Conservation (phyloP, 371 early-diverging fungal species). For the Actinomucor elegans region DNA sequence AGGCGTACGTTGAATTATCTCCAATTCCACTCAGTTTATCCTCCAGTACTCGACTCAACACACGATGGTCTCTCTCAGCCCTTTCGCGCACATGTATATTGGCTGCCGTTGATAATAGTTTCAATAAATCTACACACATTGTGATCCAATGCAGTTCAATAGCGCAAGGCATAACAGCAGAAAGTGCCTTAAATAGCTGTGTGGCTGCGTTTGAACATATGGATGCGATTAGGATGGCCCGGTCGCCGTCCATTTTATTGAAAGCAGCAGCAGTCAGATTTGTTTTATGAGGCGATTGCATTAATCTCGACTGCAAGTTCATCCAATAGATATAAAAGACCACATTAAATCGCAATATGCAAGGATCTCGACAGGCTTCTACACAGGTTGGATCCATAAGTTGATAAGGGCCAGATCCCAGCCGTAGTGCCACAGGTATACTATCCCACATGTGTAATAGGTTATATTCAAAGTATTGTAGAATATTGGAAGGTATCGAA, state of each 20-base stretch:
- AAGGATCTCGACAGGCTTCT: constrained; percentile 7
- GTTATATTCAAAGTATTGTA: constrained; percentile 24
- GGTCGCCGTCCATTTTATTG: constrained; percentile 25
- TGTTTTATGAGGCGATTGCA: constrained; percentile 21
- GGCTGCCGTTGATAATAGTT: constrained; percentile 3
- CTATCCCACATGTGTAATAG: constrained; percentile 26
- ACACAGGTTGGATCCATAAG: constrained; percentile 8
- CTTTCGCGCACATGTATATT: constrained; percentile 19
- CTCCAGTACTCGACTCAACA: neutral
- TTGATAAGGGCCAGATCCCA: constrained; percentile 22
- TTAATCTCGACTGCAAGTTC: constrained; percentile 21
- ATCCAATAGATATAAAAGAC: constrained; percentile 33
- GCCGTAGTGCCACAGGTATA: constrained; percentile 10
- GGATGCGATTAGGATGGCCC: constrained; percentile 32
- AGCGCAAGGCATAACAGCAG: constrained; percentile 22
- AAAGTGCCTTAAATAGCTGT: constrained; percentile 18
- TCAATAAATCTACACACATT: constrained; percentile 24
- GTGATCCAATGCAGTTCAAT: constrained; percentile 35
- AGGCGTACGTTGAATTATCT: neutral
- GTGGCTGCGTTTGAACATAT: constrained; percentile 36
- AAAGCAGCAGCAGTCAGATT: constrained; percentile 21
- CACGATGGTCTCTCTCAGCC: constrained; percentile 10
- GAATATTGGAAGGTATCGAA: constrained; percentile 8
- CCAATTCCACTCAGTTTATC: neutral
- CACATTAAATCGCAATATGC: constrained; percentile 25